A percentile compares a stretch with the other conserved stretches of the same genome.
These are phyloP conservation scores for Psophocarpus tetragonolobus DNA, from an alignment of 306 rosid genomes.

Conservation along the genomic window DNA sequence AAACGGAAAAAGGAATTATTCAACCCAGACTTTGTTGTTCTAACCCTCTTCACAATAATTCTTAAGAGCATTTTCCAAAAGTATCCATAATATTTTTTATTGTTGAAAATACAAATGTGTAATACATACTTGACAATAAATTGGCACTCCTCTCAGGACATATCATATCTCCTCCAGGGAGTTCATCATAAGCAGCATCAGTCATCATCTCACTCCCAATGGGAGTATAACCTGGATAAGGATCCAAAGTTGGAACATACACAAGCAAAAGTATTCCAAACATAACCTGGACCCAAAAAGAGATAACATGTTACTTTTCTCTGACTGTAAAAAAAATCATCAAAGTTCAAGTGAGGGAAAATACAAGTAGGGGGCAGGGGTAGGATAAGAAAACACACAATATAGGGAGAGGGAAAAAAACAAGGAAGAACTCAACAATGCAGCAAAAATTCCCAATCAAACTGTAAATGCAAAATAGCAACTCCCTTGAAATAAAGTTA, in stretches of 20 bases:
- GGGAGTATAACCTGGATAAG: constrained; percentile 81
- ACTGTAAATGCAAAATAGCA: background rate
- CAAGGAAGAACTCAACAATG: background rate
- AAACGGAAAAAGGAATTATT: background rate
- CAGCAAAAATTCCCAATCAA: constrained; percentile 10
- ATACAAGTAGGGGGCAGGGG: constrained; percentile 2
- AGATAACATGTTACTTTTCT: constrained; percentile 27
- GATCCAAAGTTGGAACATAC: constrained; percentile 77
- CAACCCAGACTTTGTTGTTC: constrained; percentile 5
- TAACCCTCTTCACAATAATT: background rate
- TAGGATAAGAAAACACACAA: background rate
- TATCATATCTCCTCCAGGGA: constrained; percentile 78
- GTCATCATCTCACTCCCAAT: constrained; percentile 55
- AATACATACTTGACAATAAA: constrained; percentile 74
- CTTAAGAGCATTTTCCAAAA: constrained; percentile 1
- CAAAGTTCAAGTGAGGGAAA: constrained; percentile 11
- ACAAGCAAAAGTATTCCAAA: constrained; percentile 81
- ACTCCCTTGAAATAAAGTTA: constrained; percentile 14
- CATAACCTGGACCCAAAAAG: constrained; percentile 61
- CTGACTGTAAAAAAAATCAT: background rate
- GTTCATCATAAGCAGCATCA: constrained; percentile 79
- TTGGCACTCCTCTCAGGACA: constrained; percentile 76
- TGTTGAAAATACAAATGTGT: background rate
- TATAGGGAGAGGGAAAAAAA: background rate
- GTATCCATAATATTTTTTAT: background rate